Conservation (phyloP, 2,329 filamentous ascomycete species). For the Xenosphaeropsis pyriputrescens region DNA sequence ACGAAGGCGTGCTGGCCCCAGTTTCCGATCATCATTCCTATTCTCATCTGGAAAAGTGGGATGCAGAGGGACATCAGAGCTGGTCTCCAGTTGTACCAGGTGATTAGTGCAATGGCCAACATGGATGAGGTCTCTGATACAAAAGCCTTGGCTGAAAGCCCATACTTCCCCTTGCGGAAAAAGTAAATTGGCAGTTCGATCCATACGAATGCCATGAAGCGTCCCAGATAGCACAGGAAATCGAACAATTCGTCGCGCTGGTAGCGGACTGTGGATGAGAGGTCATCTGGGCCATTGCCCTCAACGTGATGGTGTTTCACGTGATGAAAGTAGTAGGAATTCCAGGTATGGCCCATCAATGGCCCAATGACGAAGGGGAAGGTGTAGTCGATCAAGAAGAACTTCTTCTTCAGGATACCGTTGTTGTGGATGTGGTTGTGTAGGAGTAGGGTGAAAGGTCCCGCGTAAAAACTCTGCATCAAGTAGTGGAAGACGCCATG, state of each 20-base stretch:
- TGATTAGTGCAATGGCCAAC: constrained; percentile 36
- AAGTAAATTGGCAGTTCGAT: constrained; percentile 65
- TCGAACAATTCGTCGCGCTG: constrained; percentile 53
- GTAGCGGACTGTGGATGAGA: constrained; percentile 63
- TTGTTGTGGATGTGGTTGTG: constrained; percentile 74
- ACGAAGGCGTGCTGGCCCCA: constrained; percentile 79
- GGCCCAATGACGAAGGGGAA: constrained; percentile 67
- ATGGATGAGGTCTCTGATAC: constrained; percentile 49
- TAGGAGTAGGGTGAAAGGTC: constrained; percentile 67
- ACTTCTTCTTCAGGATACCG: constrained; percentile 45
- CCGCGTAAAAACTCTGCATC: constrained; percentile 55
- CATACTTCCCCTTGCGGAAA: constrained; percentile 40
- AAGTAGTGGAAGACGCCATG: constrained; percentile 52
- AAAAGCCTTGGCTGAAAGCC: constrained; percentile 36
- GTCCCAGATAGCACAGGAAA: constrained; percentile 57
- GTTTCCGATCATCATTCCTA: constrained; percentile 69
- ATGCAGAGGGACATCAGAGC: constrained; percentile 51
- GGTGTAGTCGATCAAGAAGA: constrained; percentile 38
- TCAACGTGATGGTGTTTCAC: constrained; percentile 80
- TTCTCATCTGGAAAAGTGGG: constrained; percentile 48
- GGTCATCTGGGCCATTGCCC: constrained; percentile 62
- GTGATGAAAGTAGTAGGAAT: constrained; percentile 74
- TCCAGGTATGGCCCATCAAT: constrained; percentile 73
- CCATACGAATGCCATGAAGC: constrained; percentile 64
- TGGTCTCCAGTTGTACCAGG: constrained; percentile 28